phyloP scores from a whole-genome alignment of 2,329 filamentous ascomycete genomes.

The Colletotrichum horii region DNA sequence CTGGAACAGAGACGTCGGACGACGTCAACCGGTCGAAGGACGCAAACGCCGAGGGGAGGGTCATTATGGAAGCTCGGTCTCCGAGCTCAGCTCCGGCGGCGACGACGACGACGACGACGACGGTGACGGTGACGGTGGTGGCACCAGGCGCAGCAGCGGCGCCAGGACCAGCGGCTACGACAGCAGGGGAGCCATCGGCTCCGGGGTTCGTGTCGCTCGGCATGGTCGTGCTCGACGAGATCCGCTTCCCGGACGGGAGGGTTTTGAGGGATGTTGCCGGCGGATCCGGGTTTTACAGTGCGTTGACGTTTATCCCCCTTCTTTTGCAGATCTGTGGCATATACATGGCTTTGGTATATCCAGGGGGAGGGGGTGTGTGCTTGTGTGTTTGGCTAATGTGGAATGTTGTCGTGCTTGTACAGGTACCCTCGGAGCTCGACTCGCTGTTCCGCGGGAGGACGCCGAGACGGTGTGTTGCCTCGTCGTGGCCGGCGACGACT shows the following conservation, averaged over 20 bases:
- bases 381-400: neutral
- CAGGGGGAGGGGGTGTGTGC: neutral
- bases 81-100: neutral
- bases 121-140: too few species aligned
- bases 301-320: neutral
- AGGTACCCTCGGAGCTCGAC: conserved; percentile 15
- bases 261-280: neutral
- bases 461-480: neutral
- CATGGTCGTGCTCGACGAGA: conserved; percentile 15
- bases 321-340: neutral
- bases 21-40: neutral
- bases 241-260: conserved; percentile 5
- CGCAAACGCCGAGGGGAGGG: neutral
- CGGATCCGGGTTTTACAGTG: conserved; percentile 13
- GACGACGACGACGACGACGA: neutral
- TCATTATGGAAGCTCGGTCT: neutral
- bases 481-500: neutral
- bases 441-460: neutral
- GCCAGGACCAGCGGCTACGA: neutral
- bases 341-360: neutral
- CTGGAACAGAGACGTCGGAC: neutral
- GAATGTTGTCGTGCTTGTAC: neutral
- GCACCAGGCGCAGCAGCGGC: neutral
- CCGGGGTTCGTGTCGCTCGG: conserved; percentile 12
- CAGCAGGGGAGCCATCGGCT: neutral